phyloP scores from a whole-genome alignment of 208 protist species.

The Trypanosoma melophagium region DNA sequence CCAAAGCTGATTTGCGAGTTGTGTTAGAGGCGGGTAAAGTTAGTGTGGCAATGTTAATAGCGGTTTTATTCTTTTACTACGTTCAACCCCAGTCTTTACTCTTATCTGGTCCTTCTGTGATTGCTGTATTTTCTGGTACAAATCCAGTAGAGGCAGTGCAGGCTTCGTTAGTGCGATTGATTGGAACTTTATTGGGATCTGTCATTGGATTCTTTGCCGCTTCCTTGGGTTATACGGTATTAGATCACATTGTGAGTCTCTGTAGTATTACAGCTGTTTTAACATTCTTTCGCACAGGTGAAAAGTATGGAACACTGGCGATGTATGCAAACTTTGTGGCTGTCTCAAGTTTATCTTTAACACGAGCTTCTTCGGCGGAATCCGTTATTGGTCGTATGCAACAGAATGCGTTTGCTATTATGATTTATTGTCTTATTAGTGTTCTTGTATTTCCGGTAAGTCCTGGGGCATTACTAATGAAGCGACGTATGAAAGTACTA shows the following conservation, averaged over 20 bases:
- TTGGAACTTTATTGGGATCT: slow-evolving; percentile 64
- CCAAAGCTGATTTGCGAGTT: slow-evolving; percentile 47
- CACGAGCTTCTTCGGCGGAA: slow-evolving; percentile 33
- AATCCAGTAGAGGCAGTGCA: slow-evolving; percentile 75
- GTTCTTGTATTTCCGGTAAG: slow-evolving; percentile 67
- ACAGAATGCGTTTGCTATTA: slow-evolving; percentile 82
- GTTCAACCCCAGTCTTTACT: slow-evolving; percentile 51
- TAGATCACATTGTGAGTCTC: slow-evolving; percentile 49
- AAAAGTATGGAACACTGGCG: slow-evolving; percentile 57
- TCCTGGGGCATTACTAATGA: slow-evolving; percentile 51
- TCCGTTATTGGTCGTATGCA: slow-evolving; percentile 71
- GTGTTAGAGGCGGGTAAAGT: slow-evolving; percentile 80
- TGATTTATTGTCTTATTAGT: slow-evolving; percentile 79
- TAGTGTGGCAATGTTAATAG: slow-evolving; percentile 71
- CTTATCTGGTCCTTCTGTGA: slow-evolving; percentile 73
- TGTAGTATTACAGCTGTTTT: slow-evolving; percentile 72
- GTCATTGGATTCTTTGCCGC: slow-evolving; percentile 76
- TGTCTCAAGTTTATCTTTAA: slow-evolving; percentile 42
- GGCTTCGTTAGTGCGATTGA: slow-evolving; percentile 56
- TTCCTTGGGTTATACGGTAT: slow-evolving; percentile 44
- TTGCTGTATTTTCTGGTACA: slow-evolving; percentile 72
- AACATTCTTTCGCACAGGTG: slow-evolving; percentile 62
- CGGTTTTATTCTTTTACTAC: slow-evolving; percentile 77
- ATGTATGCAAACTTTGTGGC: slow-evolving; percentile 78
- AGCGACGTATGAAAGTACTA: slow-evolving; percentile 55